Evolutionary conservation across 768 basidiomycete genomes (phyloP).

Genomic region (Boletus vinaceobasis): DNA sequence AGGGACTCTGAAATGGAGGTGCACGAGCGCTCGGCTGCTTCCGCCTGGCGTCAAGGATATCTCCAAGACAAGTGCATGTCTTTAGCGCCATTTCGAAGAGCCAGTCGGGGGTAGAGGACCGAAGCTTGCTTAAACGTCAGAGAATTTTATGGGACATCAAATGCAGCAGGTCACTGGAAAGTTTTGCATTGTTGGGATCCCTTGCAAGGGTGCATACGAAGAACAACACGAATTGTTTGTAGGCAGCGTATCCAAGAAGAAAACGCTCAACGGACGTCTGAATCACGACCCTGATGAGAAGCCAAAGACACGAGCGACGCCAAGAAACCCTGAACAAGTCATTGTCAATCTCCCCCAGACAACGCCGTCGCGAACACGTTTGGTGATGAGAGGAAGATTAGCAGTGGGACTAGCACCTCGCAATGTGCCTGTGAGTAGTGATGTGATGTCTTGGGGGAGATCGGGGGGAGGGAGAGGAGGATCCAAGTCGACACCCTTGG

Average conservation of each 20-base stretch:
- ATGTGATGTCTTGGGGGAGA: background rate
- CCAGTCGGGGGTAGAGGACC: constrained; percentile 14
- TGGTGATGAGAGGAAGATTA: constrained; percentile 24
- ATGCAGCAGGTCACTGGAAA: constrained; percentile 22
- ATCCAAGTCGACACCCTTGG: background rate
- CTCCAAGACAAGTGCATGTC: constrained; percentile 20
- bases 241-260: constrained; percentile 19
- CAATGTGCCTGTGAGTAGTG: background rate
- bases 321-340: constrained; percentile 5
- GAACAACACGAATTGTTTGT: constrained; percentile 48
- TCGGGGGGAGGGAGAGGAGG: background rate
- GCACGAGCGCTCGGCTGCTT: constrained; percentile 19
- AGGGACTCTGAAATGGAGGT: constrained; percentile 18
- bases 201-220: constrained; percentile 30
- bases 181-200: constrained; percentile 7
- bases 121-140: constrained; percentile 18
- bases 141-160: constrained; percentile 20
- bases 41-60: constrained; percentile 34
- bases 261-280: constrained; percentile 21
- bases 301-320: constrained; percentile 33
- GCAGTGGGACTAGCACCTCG: constrained; percentile 5
- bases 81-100: constrained; percentile 38
- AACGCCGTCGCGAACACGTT: constrained; percentile 26
- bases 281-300: constrained; percentile 28
- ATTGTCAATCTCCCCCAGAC: background rate